Evolutionary conservation across 805 yeast genomes (phyloP).

Genomic region (Wickerhamiella hasegawae): DNA sequence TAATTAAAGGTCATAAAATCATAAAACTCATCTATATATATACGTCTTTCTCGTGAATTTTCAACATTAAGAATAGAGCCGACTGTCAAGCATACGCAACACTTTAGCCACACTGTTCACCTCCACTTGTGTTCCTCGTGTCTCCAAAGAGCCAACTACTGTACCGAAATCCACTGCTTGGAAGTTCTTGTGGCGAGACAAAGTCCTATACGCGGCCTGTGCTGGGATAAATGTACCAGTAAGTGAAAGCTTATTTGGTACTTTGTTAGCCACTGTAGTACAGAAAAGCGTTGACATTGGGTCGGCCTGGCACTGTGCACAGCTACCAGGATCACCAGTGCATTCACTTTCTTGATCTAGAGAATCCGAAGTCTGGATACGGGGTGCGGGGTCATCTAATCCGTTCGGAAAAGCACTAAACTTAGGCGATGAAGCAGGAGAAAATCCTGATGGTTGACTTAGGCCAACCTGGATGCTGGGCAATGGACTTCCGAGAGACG

Average conservation of each 20-base stretch:
- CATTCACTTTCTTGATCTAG: slow-evolving; percentile 31
- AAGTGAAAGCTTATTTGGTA: slow-evolving; percentile 5
- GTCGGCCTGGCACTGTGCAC: slow-evolving; percentile 66
- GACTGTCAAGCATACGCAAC: slow-evolving; percentile 55
- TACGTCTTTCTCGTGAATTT: too few relatives aligned
- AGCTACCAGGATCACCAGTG: slow-evolving; percentile 80
- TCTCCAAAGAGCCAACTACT: slow-evolving; percentile 57
- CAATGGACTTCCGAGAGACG: too few relatives aligned
- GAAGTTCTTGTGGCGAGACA: slow-evolving; percentile 68
- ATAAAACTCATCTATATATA: too few relatives aligned
- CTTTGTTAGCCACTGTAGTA: slow-evolving; percentile 53
- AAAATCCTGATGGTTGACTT: too few relatives aligned
- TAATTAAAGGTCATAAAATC: too few relatives aligned
- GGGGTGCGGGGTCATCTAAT: too few relatives aligned
- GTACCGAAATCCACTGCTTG: slow-evolving; percentile 56
- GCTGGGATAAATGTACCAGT: slow-evolving; percentile 54
- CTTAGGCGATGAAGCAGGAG: too few relatives aligned
- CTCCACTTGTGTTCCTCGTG: slow-evolving; percentile 80
- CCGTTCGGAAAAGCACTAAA: too few relatives aligned
- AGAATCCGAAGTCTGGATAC: too few relatives aligned
- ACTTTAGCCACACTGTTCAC: slow-evolving; percentile 82
- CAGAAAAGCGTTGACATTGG: slow-evolving; percentile 84
- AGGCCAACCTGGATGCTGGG: too few relatives aligned
- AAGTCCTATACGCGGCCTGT: slow-evolving; percentile 77
- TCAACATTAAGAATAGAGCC: too few relatives aligned